These are phyloP conservation scores for Ceratocystis eucalypticola DNA, from an alignment of 2,329 filamentous ascomycete genomes.

Conservation along the genomic window DNA sequence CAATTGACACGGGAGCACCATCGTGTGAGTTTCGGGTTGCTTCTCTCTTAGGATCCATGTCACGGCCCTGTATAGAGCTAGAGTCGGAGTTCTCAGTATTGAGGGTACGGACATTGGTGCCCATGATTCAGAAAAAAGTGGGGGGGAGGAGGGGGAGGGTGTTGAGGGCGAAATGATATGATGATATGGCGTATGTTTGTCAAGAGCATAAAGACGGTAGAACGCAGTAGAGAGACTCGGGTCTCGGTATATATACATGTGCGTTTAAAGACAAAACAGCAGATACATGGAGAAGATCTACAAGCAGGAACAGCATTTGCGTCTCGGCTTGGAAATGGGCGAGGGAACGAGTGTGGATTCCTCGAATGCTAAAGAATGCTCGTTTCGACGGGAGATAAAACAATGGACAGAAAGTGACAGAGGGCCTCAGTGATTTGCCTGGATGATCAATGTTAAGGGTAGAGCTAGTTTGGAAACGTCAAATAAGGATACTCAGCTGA, in stretches of 20 bases:
- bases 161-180: too few relatives aligned
- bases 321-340: not conserved
- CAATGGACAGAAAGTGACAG: not conserved
- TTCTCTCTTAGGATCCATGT: not conserved
- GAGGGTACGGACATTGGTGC: too few relatives aligned
- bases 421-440: too few relatives aligned
- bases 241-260: too few relatives aligned
- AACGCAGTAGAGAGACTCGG: too few relatives aligned
- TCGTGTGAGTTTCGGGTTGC: not conserved
- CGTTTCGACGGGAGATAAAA: not conserved
- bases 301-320: not conserved
- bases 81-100: not conserved
- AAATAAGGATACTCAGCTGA: not conserved
- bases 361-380: not conserved
- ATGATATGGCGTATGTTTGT: too few relatives aligned
- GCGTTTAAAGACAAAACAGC: not conserved
- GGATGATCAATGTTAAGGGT: too few relatives aligned
- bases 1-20: conserved; percentile 35
- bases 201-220: too few relatives aligned
- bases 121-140: too few relatives aligned
- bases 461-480: too few relatives aligned
- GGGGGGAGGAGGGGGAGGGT: too few relatives aligned
- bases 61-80: not conserved
- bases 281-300: not conserved
- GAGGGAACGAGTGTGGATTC: not conserved